Evolutionary conservation across 2,329 filamentous ascomycete species (phyloP).

Genomic region (Aspergillus sp.): DNA sequence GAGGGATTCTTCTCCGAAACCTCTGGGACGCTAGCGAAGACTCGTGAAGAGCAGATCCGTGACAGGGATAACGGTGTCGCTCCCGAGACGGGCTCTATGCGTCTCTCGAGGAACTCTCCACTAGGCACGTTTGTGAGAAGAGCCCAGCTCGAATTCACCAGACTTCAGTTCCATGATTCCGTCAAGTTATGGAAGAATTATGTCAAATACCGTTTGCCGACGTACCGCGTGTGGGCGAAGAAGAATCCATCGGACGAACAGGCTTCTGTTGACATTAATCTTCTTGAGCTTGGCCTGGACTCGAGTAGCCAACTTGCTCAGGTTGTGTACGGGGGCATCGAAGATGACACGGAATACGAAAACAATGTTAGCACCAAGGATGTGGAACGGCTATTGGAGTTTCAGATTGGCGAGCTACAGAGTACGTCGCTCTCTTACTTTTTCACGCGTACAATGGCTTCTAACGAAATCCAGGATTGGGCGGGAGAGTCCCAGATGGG

Average conservation of each 20-base stretch:
- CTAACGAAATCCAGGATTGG: slow-evolving; percentile 51
- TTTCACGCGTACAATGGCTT: not conserved
- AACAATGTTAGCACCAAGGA: slow-evolving; percentile 63
- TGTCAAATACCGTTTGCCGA: slow-evolving; percentile 70
- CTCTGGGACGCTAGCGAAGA: slow-evolving; percentile 51
- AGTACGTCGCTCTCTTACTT: slow-evolving; percentile 43
- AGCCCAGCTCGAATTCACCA: slow-evolving; percentile 68
- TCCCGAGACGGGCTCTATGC: slow-evolving; percentile 46
- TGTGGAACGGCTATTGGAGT: slow-evolving; percentile 71
- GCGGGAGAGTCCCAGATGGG: slow-evolving; percentile 65
- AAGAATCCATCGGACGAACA: slow-evolving; percentile 41
- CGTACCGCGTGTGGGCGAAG: slow-evolving; percentile 53
- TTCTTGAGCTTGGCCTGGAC: slow-evolving; percentile 52
- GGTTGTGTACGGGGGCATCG: slow-evolving; percentile 44
- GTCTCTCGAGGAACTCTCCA: slow-evolving; percentile 64
- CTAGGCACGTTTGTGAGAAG: slow-evolving; percentile 73
- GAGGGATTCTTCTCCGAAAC: slow-evolving; percentile 64
- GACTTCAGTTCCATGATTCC: slow-evolving; percentile 71
- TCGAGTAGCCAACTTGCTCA: slow-evolving; percentile 40
- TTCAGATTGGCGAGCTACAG: slow-evolving; percentile 82
- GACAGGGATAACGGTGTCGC: slow-evolving; percentile 48
- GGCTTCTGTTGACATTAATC: slow-evolving; percentile 54
- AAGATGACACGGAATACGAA: slow-evolving; percentile 33
- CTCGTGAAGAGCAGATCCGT: slow-evolving; percentile 52
- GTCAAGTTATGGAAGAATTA: slow-evolving; percentile 75